Evolutionary conservation across 2,329 filamentous ascomycete genomes (phyloP).

Genomic region (Colletotrichum magnum): DNA sequence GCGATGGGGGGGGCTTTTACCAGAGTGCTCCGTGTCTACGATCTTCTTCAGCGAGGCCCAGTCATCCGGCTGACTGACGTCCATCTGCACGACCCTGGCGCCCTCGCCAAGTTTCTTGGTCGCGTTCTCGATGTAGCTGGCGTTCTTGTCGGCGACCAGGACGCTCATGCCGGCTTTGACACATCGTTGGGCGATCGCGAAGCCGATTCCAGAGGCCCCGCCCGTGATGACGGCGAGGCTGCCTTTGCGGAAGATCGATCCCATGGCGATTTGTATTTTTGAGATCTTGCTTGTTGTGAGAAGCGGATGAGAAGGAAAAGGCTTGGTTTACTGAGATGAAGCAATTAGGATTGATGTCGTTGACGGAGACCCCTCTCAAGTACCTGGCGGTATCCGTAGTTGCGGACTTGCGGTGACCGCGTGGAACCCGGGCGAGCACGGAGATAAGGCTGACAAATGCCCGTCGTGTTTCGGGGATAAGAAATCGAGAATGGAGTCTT

Average conservation of each 20-base stretch:
- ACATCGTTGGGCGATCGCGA: conserved; percentile 80
- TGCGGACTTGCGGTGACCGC: neutral
- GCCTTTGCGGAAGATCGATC: neutral
- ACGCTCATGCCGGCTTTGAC: conserved; percentile 78
- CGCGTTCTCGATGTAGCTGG: neutral
- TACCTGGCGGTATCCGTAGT: neutral
- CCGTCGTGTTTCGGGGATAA: neutral
- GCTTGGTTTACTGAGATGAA: too few species aligned
- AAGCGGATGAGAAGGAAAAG: neutral
- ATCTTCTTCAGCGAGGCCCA: neutral
- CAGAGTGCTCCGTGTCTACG: conserved; percentile 1
- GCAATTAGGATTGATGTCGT: too few species aligned
- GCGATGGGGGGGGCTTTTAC: neutral
- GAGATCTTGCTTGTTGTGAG: neutral
- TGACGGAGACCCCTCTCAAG: neutral
- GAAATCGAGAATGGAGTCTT: too few species aligned
- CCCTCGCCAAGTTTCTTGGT: neutral
- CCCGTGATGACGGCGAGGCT: conserved; percentile 80
- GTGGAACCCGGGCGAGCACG: too few species aligned
- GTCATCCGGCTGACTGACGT: neutral
- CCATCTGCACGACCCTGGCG: neutral
- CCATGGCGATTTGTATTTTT: neutral
- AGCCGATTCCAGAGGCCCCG: conserved; percentile 82
- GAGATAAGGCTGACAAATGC: neutral
- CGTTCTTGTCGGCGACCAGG: neutral